Conservation (phyloP, 305 asterid genomes). For the Solanum hybrid region DNA sequence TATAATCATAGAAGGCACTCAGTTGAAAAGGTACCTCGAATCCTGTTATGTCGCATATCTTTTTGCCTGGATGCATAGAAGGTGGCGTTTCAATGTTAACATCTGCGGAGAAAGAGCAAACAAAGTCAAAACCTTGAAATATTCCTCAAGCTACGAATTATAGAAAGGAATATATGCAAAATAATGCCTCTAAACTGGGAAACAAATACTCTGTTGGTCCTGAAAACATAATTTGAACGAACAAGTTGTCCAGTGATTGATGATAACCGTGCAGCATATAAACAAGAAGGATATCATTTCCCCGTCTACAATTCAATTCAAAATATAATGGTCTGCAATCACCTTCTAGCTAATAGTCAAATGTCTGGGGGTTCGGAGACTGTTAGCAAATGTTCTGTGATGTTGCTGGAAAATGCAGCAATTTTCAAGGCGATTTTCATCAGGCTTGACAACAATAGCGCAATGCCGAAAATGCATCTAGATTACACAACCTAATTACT, state of each 20-base stretch:
- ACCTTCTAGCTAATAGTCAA: not conserved
- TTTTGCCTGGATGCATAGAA: constrained; percentile 64
- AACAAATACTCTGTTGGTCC: not conserved
- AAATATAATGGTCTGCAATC: not conserved
- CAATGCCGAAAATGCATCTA: not conserved
- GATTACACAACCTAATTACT: not conserved
- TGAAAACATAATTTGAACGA: not conserved
- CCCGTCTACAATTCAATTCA: not conserved
- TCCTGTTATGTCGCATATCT: constrained; percentile 88
- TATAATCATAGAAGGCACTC: not conserved
- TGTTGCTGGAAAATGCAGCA: not conserved
- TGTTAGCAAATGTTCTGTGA: not conserved
- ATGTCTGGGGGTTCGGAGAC: not conserved
- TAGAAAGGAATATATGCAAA: not conserved
- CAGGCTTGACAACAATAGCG: not conserved
- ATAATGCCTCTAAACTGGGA: not conserved
- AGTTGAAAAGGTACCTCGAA: constrained; percentile 42
- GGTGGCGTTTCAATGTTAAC: constrained; percentile 87
- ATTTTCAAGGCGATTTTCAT: not conserved
- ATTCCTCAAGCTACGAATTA: not conserved
- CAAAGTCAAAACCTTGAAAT: not conserved
- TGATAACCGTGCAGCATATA: not conserved
- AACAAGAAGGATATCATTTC: not conserved
- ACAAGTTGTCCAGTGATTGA: not conserved
- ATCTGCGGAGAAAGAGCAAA: constrained; percentile 35